A percentile compares a stretch with the other conserved stretches of the same genome.
phyloP scores from a whole-genome alignment of 2,329 filamentous ascomycete species.

The Chaetoscypha palmicola region DNA sequence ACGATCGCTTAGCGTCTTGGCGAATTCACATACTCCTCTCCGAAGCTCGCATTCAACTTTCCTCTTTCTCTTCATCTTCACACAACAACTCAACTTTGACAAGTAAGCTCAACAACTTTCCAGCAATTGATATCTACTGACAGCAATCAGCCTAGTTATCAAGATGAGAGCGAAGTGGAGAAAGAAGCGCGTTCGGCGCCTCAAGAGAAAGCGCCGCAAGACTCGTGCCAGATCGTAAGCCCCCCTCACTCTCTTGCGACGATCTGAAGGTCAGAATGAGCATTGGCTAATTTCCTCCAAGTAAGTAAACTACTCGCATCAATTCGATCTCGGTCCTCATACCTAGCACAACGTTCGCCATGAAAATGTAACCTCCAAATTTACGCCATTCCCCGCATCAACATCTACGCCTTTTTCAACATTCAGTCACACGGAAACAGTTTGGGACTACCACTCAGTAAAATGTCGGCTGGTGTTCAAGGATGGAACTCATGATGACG shows the following conservation, averaged over 20 bases:
- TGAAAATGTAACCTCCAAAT: slow-evolving; percentile 32
- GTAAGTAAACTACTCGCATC: slow-evolving; percentile 39
- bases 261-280: background rate
- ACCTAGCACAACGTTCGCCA: slow-evolving; percentile 28
- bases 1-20: too few species aligned
- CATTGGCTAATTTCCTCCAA: slow-evolving; percentile 23
- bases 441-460: slow-evolving; percentile 27
- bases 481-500: slow-evolving; percentile 32
- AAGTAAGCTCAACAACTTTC: slow-evolving; percentile 7
- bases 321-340: slow-evolving; percentile 36
- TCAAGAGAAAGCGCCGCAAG: slow-evolving; percentile 99
- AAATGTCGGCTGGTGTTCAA: slow-evolving; percentile 29
- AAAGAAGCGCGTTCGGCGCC: slow-evolving; percentile 98
- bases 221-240: slow-evolving; percentile 94
- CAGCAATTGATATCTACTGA: background rate
- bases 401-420: slow-evolving; percentile 31
- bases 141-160: slow-evolving; percentile 2
- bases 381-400: slow-evolving; percentile 32
- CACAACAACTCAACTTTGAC: slow-evolving; percentile 8
- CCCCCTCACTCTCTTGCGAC: slow-evolving; percentile 4
- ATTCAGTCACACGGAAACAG: slow-evolving; percentile 25
- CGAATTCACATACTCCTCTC: too few species aligned
- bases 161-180: slow-evolving; percentile 95
- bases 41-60: too few species aligned
- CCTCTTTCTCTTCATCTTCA: slow-evolving; percentile 6